Evolutionary conservation across 495 filamentous ascomycete species (phyloP), one percentile per base, ranked within the genome.

Genomic region (Annulohypoxylon nitens): DNA sequence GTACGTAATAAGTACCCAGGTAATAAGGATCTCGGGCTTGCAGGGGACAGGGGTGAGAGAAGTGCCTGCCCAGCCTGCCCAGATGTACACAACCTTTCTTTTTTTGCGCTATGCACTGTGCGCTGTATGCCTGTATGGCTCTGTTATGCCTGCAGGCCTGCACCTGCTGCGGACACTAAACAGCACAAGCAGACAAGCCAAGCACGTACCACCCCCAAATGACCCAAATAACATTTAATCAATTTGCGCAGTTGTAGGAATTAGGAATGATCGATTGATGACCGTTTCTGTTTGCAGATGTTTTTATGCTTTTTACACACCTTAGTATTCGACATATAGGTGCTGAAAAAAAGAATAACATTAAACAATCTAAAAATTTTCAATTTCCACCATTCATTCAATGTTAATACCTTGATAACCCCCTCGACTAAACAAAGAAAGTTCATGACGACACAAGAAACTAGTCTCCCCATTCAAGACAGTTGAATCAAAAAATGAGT

Each of bases 11-110:
- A 75, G 72, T 68, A 75, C 71, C 72, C 43, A 47, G 12, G 70
- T 72, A 71, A 67, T 71, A 71, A 75, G 72, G 72, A 75, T 75
- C 72, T 75, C 59, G 48, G 53, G 62, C 72, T 75, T 70, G 67
- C 72, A 70, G 43, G 45, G 67, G 67, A 62, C 53, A 11, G 57
- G 57, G 59, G 59, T 59, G 0, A 10, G 50, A 36, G n/a, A 65
- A 59, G 67, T 64, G 55, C 51, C 30, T 61, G 9, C 16, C 53
- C 18, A 30, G 55, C 51, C 30, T 61, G 9, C 16, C 53, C 18
- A 30, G 23, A n/a, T 30, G 50, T 30, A 54, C 23, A 25, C 26
- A 26, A 11, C 48, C 26, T 14, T 25, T 33, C n/a, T 12, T 6
- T 26, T 51, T 11, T 50, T 23, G 18, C 8, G 36, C 11, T 10